Evolutionary conservation across 2,329 filamentous ascomycete species (phyloP), one percentile per base, ranked within the genome.

Genomic region (Cordyceps pruinosa): DNA sequence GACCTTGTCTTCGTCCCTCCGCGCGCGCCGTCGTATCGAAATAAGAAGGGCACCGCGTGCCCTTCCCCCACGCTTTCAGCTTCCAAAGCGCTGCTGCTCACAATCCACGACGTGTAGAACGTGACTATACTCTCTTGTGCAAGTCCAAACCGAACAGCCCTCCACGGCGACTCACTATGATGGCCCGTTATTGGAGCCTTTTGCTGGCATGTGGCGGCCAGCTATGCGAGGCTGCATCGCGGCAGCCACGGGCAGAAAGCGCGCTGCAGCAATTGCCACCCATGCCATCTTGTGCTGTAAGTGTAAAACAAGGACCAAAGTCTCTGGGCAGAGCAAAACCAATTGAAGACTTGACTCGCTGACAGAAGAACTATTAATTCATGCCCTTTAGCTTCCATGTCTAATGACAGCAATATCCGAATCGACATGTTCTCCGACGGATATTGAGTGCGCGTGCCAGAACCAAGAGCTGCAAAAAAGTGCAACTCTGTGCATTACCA

Each of bases 11-110:
- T n/a, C n/a, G n/a, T n/a, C n/a, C n/a, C n/a, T n/a, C n/a, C n/a
- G n/a, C n/a, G n/a, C n/a, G n/a, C n/a, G n/a, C n/a, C n/a, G n/a
- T n/a, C n/a, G n/a, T 10, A 32, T 5, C 28, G 5, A 15, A 12
- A 52, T 52, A 52, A 52, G n/a, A 42, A 52, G 49, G 49, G 2
- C 48, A 37, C 32, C 37, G 34, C 25, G 49, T 52, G 37, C 12
- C 35, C 32, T 12, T 25, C n/a, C 48, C 49, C 49, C 49, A 25
- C 37, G 37, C 34, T 4, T 15, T 10, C 35, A 42, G 5, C 13
- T 30, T 30, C 10, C 13, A 15, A 19, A 17, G 21, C n/a, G 17
- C 5, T 13, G 8, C 12, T 12, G n/a, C 46, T 5, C 45, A 39
- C 17, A 19, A 35, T 25, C 34, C 17, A 30, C 35, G n/a, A 26